A percentile compares a stretch with the other conserved stretches of the same genome.
Evolutionary conservation across 2,329 filamentous ascomycete species (phyloP).

Genomic region (Ophiostoma montium): DNA sequence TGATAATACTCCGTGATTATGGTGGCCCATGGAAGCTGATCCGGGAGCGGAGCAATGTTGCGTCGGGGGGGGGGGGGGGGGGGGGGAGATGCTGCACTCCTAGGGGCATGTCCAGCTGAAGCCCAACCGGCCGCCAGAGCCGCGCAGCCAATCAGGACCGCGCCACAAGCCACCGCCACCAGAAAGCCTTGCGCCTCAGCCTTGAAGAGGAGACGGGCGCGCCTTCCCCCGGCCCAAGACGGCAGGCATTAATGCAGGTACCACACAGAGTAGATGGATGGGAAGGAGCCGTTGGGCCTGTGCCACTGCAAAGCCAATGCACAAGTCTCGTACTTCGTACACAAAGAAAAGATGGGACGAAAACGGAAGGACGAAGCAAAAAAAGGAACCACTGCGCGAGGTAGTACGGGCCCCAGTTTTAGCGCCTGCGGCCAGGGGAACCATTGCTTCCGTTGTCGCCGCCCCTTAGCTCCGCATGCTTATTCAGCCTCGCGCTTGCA

Average conservation of each 20-base stretch:
- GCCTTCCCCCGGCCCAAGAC: neutral
- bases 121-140: too few species aligned
- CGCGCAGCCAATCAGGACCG: conserved; percentile 4
- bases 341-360: too few species aligned
- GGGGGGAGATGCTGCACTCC: too few species aligned
- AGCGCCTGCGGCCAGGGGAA: neutral
- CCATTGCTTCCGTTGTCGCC: neutral
- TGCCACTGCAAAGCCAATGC: too few species aligned
- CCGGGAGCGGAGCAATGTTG: too few species aligned
- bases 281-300: neutral
- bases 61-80: too few species aligned
- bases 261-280: too few species aligned
- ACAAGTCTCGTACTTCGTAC: too few species aligned
- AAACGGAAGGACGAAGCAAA: too few species aligned
- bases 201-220: neutral
- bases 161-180: neutral
- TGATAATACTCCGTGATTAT: too few species aligned
- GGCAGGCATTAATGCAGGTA: neutral
- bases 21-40: neutral
- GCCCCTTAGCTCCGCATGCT: neutral
- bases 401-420: neutral
- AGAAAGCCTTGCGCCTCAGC: conserved; percentile 8
- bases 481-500: neutral
- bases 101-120: too few species aligned
- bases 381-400: neutral